Conservation (phyloP, 2,329 filamentous ascomycete species). For the Emergomyces africanus region DNA sequence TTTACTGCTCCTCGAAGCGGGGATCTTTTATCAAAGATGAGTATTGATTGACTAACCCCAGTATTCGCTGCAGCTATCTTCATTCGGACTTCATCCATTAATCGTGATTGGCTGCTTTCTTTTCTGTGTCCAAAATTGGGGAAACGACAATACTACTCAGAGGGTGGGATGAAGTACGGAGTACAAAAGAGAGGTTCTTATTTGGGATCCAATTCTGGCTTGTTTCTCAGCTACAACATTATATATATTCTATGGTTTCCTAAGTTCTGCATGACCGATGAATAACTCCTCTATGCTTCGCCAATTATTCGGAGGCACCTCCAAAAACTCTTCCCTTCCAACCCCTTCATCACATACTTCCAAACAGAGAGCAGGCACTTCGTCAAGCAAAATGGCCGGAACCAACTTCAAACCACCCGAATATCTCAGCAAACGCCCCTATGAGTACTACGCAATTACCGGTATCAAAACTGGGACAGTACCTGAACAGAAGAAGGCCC, state of each 20-base stretch:
- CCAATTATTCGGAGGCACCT: background rate
- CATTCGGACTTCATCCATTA: background rate
- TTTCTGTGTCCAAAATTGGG: background rate
- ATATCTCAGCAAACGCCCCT: constrained; percentile 1
- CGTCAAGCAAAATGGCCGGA: background rate
- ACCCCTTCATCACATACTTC: background rate
- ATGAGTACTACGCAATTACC: constrained; percentile 2
- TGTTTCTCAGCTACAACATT: background rate
- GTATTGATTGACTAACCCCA: background rate
- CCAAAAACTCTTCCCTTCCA: background rate
- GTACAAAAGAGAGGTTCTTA: background rate
- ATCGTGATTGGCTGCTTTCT: background rate
- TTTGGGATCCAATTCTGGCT: background rate
- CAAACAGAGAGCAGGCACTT: background rate
- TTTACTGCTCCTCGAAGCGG: background rate
- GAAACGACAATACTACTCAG: background rate
- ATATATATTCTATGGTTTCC: background rate
- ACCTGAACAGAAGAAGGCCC: constrained; percentile 1
- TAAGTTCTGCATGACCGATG: background rate
- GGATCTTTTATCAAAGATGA: background rate
- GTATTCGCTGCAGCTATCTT: background rate
- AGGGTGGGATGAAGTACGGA: background rate
- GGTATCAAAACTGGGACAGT: background rate
- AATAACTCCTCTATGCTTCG: background rate
- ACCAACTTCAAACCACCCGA: background rate